Base-by-base conservation (phyloP, 176 grass and related monocot genomes). In the Oryza glaberrima region DNA sequence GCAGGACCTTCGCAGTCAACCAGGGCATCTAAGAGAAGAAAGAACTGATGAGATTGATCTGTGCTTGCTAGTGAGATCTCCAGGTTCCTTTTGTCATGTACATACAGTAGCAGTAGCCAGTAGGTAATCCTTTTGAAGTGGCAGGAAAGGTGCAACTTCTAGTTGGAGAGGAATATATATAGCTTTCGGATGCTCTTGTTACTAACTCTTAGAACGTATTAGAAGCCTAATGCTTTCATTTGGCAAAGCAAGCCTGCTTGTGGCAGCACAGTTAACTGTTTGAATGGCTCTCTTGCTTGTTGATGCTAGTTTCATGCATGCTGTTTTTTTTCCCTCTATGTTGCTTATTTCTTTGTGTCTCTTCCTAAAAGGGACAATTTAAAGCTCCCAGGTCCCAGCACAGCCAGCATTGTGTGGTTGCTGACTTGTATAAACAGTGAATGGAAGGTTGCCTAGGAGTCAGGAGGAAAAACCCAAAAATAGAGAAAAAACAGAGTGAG, bases 11-110 rank as follows among this genome's bases (percentile, higher is more conserved):
- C 82, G 3, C 77, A 82, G 52, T 77, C 73, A 20, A 28, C 25
- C 14, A 84, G 73, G 82, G 13, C 41, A 40, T 35, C 82, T 7
- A 80, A 76, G 49, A 36, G 86, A 43, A 88, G 88, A 20, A 89
- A 68, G 36, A 70, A 76, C 7, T 76, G 48, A 86, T 67, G 20
- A 9, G 52, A 44, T 22, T 15, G 70, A 7, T 54, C 11, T 22
- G 12, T 60, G 63, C 10, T 45, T 11, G 45, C 34, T 73, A 78
- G 47, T 60, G 61, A 69, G 58, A 61, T 38, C 34, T 23, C 16
- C 13, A 32, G 11, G 58, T 3, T 52, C 43, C 43, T 65, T 5
- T 20, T 23, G 58, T 63, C 58, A 63, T 63, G 58, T 63, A 63
- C 58, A 63, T 2, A 63, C 7, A 23, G 43, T 82, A 22, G 69